Evolutionary conservation across 768 basidiomycete species (phyloP).

Genomic region (Russula vinacea): DNA sequence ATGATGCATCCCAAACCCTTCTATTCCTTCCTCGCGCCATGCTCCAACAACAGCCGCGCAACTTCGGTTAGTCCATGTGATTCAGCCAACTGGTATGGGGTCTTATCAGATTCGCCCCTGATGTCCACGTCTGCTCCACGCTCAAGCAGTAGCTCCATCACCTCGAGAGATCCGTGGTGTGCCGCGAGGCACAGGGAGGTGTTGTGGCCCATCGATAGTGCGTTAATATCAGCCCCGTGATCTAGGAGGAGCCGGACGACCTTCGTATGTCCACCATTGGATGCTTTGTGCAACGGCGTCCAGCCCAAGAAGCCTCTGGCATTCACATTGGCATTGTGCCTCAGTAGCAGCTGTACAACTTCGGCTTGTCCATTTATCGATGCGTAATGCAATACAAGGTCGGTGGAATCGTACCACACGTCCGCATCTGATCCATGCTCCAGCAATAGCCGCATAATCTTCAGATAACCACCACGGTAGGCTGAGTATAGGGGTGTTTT

Average conservation of each 20-base stretch:
- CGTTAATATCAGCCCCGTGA: neutral
- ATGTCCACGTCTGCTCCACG: neutral
- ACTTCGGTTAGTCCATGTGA: neutral
- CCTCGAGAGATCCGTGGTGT: neutral
- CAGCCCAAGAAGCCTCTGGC: too few species aligned
- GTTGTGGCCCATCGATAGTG: neutral
- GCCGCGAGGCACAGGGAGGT: neutral
- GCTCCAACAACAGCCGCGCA: neutral
- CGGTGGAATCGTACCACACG: neutral
- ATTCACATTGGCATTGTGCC: too few species aligned
- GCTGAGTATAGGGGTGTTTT: too few species aligned
- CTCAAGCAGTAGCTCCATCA: neutral
- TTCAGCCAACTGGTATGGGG: neutral
- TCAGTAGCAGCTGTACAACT: too few species aligned
- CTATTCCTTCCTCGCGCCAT: neutral
- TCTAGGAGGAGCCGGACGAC: neutral
- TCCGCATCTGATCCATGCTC: neutral
- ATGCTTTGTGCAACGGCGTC: too few species aligned
- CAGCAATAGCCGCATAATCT: too few species aligned
- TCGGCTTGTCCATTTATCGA: too few species aligned
- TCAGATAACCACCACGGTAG: too few species aligned
- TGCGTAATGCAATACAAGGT: too few species aligned
- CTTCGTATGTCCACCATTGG: neutral
- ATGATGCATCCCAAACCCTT: neutral
- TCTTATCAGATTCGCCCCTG: neutral